Evolutionary conservation across 139 green algal species (phyloP).

Genomic region (Monoraphidium neglectum): DNA sequence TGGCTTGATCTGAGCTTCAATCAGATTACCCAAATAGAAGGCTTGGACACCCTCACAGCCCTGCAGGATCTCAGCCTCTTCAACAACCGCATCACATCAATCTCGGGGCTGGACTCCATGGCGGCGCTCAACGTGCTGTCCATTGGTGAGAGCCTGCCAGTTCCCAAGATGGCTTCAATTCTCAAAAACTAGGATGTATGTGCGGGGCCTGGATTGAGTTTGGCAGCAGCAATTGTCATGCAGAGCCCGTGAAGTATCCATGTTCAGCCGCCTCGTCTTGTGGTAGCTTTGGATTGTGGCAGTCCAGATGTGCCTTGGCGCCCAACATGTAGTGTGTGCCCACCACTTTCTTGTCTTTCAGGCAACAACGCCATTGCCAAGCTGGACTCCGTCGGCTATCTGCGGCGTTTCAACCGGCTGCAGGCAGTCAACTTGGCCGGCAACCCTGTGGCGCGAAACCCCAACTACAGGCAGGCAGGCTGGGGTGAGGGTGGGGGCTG

Average conservation of each 20-base stretch:
- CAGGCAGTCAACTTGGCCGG: slow-evolving; percentile 79
- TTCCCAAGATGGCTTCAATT: background rate
- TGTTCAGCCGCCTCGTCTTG: background rate
- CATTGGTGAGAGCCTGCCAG: slow-evolving; percentile 56
- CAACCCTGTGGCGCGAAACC: slow-evolving; percentile 77
- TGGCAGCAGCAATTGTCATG: too few species aligned
- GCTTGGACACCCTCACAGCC: slow-evolving; percentile 72
- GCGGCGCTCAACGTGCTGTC: slow-evolving; percentile 71
- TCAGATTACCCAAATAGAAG: slow-evolving; percentile 76
- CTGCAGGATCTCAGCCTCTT: slow-evolving; percentile 84
- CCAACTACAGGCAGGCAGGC: slow-evolving; percentile 69
- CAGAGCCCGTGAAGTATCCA: too few species aligned
- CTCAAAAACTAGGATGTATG: background rate
- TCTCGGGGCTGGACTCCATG: slow-evolving; percentile 73
- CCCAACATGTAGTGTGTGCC: too few species aligned
- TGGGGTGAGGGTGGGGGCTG: too few species aligned
- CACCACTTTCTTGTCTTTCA: slow-evolving; percentile 28
- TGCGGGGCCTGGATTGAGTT: too few species aligned
- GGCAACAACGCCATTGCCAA: slow-evolving; percentile 72
- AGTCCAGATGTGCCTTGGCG: background rate
- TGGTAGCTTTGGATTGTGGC: too few species aligned
- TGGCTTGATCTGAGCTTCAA: slow-evolving; percentile 92
- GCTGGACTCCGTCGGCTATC: slow-evolving; percentile 75
- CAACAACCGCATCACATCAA: slow-evolving; percentile 73
- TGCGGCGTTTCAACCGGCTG: slow-evolving; percentile 76